These are phyloP conservation scores for Podospora pseudocomata DNA, from an alignment of 495 filamentous ascomycete genomes.

Conservation along the genomic window DNA sequence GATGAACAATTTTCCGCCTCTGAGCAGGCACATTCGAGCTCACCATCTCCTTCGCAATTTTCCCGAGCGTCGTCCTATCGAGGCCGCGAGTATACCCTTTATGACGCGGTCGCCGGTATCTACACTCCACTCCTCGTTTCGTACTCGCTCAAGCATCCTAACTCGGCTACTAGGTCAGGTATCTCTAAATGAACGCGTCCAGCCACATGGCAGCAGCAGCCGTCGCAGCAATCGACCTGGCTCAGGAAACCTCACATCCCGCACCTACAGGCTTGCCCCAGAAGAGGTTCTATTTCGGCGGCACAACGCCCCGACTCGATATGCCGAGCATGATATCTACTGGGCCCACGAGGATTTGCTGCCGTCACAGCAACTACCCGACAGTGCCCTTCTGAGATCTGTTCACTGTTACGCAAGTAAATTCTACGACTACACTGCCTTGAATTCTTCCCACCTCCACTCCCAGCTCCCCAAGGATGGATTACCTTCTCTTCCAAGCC, in stretches of 20 bases:
- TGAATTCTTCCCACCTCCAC: not conserved
- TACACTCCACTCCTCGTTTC: not conserved
- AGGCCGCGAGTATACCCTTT: conserved; percentile 54
- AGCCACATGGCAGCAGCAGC: not conserved
- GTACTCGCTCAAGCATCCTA: not conserved
- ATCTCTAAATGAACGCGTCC: conserved; percentile 24
- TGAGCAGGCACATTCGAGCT: not conserved
- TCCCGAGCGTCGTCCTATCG: not conserved
- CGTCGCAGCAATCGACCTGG: conserved; percentile 23
- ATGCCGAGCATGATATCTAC: conserved; percentile 70
- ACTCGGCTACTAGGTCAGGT: conserved; percentile 44
- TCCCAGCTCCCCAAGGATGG: not conserved
- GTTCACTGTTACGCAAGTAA: conserved; percentile 71
- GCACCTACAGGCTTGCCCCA: conserved; percentile 52
- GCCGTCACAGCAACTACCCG: conserved; percentile 53
- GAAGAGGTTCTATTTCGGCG: conserved; percentile 73
- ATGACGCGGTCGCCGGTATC: conserved; percentile 77
- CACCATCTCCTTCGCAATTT: not conserved
- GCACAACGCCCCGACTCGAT: conserved; percentile 57
- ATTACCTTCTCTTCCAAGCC: too few species aligned
- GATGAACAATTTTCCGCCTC: not conserved
- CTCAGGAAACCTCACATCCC: conserved; percentile 49
- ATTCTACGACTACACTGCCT: conserved; percentile 52
- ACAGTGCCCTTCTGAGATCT: conserved; percentile 68
- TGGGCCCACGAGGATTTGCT: conserved; percentile 48